These are phyloP conservation scores for Aspergillus versicolor DNA, from an alignment of 2,329 filamentous ascomycete genomes.

Conservation along the genomic window DNA sequence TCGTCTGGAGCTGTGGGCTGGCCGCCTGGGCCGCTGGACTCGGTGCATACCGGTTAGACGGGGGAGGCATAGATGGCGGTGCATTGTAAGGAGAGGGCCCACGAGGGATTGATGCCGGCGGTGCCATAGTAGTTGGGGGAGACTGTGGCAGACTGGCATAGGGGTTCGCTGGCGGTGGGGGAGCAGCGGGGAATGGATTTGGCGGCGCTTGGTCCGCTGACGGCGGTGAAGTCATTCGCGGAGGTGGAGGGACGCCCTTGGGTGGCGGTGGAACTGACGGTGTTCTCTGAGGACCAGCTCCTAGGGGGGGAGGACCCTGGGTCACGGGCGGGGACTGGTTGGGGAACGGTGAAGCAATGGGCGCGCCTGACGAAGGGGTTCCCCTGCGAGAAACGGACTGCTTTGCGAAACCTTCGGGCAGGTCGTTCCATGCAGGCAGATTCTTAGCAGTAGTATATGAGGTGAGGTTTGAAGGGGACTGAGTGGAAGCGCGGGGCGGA, in stretches of 20 bases:
- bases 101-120: constrained; percentile 59
- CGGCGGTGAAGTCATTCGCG: constrained; percentile 69
- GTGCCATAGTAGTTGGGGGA: constrained; percentile 41
- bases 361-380: constrained; percentile 66
- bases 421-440: constrained; percentile 89
- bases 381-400: constrained; percentile 67
- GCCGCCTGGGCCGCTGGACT: constrained; percentile 58
- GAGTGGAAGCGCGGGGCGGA: constrained; percentile 64
- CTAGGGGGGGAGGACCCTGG: constrained; percentile 55
- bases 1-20: constrained; percentile 45
- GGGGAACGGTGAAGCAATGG: constrained; percentile 74
- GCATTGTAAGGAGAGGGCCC: constrained; percentile 85
- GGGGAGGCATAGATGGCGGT: constrained; percentile 68
- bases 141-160: constrained; percentile 42
- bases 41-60: constrained; percentile 74
- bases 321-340: constrained; percentile 54
- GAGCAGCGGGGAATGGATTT: constrained; percentile 62
- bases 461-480: constrained; percentile 66
- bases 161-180: constrained; percentile 48
- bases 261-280: constrained; percentile 80
- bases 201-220: constrained; percentile 56
- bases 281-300: constrained; percentile 58
- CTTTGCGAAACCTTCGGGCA: constrained; percentile 78
- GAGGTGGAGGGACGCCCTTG: constrained; percentile 69
- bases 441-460: constrained; percentile 64